Evolutionary conservation across 108 stramenopile species (phyloP).

Genomic region (Aureococcus anophagefferens): DNA sequence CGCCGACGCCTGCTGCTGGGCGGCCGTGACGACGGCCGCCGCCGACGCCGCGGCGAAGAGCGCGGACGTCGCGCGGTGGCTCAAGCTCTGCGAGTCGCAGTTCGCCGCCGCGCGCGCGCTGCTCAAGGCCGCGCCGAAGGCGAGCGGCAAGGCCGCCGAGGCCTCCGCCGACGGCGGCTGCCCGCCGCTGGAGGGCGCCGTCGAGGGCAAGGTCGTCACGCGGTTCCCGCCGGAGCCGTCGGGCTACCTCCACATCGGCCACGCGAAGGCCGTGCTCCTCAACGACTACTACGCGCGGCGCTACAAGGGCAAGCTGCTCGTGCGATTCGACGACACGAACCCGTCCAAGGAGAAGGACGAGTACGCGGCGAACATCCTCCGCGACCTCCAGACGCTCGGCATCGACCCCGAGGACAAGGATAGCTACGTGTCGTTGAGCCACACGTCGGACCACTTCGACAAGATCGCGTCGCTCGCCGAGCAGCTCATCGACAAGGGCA

Average conservation of each 20-base stretch:
- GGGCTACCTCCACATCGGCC: conserved; percentile 98
- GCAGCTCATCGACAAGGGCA: conserved; percentile 71
- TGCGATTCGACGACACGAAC: conserved; percentile 98
- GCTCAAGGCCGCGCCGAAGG: not conserved
- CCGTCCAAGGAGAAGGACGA: conserved; percentile 98
- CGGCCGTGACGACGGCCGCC: not conserved
- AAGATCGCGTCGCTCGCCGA: conserved; percentile 71
- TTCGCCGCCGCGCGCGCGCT: not conserved
- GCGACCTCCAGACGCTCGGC: conserved; percentile 64
- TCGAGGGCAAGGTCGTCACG: conserved; percentile 74
- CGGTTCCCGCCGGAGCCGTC: conserved; percentile 98
- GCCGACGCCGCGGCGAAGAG: not conserved
- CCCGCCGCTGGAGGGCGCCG: conserved; percentile 59
- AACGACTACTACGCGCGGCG: conserved; percentile 94
- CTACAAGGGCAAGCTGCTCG: conserved; percentile 82
- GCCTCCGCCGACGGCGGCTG: not conserved
- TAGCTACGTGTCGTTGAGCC: conserved; percentile 39
- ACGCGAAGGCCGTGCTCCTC: conserved; percentile 93
- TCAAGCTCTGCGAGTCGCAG: conserved; percentile 30
- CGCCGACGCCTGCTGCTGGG: conserved; percentile 51
- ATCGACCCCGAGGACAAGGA: conserved; percentile 64
- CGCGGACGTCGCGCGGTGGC: not conserved
- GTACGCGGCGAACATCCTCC: conserved; percentile 76
- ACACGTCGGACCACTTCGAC: conserved; percentile 88
- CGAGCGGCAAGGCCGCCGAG: conserved; percentile 6